Conservation (phyloP, 2,329 filamentous ascomycete genomes). For the Xylariaceae sp. region DNA sequence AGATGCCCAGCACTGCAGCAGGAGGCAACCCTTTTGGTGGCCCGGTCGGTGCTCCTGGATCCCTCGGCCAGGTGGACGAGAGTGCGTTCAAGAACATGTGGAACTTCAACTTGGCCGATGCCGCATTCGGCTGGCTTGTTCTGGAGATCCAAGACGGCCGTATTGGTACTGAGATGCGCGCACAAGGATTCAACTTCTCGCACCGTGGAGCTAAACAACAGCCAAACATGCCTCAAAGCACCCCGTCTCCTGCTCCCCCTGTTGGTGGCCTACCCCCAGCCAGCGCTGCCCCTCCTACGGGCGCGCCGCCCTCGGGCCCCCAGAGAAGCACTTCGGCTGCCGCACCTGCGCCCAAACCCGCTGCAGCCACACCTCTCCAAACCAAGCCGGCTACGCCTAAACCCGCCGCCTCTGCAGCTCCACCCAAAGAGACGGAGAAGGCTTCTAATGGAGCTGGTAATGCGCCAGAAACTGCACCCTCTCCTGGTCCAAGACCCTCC, state of each 20-base stretch:
- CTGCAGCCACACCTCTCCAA: conserved; percentile 40
- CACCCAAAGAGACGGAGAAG: conserved; percentile 38
- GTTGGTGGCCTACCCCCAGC: conserved; percentile 29
- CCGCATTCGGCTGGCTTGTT: conserved; percentile 93
- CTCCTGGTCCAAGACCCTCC: conserved; percentile 56
- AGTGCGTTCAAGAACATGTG: conserved; percentile 99
- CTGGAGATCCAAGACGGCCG: conserved; percentile 92
- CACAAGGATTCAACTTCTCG: conserved; percentile 98
- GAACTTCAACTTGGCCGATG: conserved; percentile 98
- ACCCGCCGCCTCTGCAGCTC: conserved; percentile 37
- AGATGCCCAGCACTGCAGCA: conserved; percentile 94
- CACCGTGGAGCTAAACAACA: conserved; percentile 84
- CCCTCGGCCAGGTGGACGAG: conserved; percentile 89
- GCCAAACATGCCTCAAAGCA: conserved; percentile 37
- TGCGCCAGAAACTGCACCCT: conserved; percentile 49
- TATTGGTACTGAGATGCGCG: conserved; percentile 97
- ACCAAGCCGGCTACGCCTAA: conserved; percentile 47
- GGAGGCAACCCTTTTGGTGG: conserved; percentile 97
- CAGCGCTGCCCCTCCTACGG: conserved; percentile 26
- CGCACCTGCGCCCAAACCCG: conserved; percentile 41
- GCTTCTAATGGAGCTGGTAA: conserved; percentile 52
- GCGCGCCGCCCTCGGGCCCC: conserved; percentile 31
- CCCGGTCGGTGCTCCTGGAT: conserved; percentile 65
- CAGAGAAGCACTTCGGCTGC: conserved; percentile 33
- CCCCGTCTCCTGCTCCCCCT: conserved; percentile 35